phyloP scores from a whole-genome alignment of 1,139 yeast species.

The Saccharomyces hybrid region DNA sequence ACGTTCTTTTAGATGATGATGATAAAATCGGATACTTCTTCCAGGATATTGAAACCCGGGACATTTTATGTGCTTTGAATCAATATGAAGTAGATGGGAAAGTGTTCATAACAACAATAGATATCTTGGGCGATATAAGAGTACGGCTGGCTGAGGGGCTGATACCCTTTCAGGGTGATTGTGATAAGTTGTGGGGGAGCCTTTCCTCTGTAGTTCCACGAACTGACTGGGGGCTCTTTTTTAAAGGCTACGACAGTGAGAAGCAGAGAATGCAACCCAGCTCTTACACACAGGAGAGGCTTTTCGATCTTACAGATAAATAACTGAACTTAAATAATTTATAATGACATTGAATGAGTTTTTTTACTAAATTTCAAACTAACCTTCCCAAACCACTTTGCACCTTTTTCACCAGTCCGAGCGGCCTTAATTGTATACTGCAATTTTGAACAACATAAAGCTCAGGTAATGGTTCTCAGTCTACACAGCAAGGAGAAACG shows the following conservation, averaged over 20 bases:
- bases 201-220: not conserved
- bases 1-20: not conserved
- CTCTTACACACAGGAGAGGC: not conserved
- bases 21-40: not conserved
- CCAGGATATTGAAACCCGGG: not conserved
- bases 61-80: not conserved
- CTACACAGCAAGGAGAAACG: not conserved
- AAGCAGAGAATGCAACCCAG: not conserved
- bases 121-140: not conserved
- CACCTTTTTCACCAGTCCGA: not conserved
- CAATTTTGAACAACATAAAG: not conserved
- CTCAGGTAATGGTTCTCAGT: not conserved
- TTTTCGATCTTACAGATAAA: not conserved
- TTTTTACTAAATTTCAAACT: not conserved
- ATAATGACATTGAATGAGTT: not conserved
- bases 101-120: not conserved
- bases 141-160: not conserved
- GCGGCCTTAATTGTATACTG: not conserved
- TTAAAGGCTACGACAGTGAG: not conserved
- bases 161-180: not conserved
- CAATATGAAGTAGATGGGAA: not conserved
- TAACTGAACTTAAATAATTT: not conserved
- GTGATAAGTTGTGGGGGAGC: not conserved
- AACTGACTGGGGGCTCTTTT: slow-evolving; percentile 1
- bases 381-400: not conserved